Evolutionary conservation across 2,329 filamentous ascomycete genomes (phyloP), one percentile per base, ranked within the genome.

Genomic region (Byssochlamys sp.): DNA sequence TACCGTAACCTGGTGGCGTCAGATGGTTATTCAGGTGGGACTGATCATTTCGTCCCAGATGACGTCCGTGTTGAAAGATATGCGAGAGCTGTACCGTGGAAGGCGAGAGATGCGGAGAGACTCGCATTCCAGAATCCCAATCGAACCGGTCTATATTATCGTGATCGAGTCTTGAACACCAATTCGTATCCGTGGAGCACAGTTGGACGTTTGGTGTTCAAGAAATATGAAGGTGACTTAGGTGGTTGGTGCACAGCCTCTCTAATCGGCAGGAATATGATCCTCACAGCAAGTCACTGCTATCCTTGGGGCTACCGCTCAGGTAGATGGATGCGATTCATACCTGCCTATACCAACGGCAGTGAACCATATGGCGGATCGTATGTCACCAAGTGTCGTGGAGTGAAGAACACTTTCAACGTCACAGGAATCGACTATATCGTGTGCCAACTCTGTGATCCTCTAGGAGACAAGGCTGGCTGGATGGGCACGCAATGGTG

Each of bases 401-500:
- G 63, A 4, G 56, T 65, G 3, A 62, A 62, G 35, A 65, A 65
- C 50, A 64, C 60, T 4, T 61, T 59, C 31, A 65, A 65, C 25
- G 63, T 65, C 51, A 65, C 63, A 26, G 63, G 63, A 3, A 60
- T 64, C 29, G 63, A 65, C 45, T 65, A 65, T 35, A 59, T 65
- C 26, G 49, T 65, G 2, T 65, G 63, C 31, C 60, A 58, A 27
- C 58, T 65, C 10, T 65, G 63, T 48, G 57, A 65, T 25, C 61
- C 63, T 3, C 59, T 65, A 10, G 63, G 63, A 29, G 61, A 65
- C 7, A 50, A 48, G 48, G 52, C 59, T n/a, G 63, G 63, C n/a
- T 65, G 63, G 63, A 64, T 65, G 62, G 62, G 62, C 1, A 65
- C 63, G 26, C 55, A 58, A 33, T 65, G 63, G 63, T 63, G 61